phyloP scores from a whole-genome alignment of 352 stramenopile species.

The Thalassiosira livingstoniorum region DNA sequence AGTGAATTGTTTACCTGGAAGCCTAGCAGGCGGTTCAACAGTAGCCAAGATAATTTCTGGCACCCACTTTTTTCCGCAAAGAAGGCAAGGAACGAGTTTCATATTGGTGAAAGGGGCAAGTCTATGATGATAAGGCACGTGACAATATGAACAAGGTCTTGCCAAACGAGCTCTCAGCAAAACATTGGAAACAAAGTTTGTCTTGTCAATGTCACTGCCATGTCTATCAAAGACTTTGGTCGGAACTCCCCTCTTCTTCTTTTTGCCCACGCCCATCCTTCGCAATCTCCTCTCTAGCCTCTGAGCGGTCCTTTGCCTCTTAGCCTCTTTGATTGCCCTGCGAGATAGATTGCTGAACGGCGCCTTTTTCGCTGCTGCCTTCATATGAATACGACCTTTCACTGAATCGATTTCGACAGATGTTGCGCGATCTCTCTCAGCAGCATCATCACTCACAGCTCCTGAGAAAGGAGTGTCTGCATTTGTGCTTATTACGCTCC shows the following conservation, averaged over 20 bases:
- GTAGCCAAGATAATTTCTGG: slow-evolving; percentile 91
- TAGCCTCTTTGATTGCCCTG: slow-evolving; percentile 52
- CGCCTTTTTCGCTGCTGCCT: slow-evolving; percentile 26
- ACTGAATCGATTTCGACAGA: slow-evolving; percentile 32
- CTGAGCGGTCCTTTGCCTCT: slow-evolving; percentile 55
- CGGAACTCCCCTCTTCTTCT: slow-evolving; percentile 35
- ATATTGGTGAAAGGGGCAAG: slow-evolving; percentile 96
- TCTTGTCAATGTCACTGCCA: slow-evolving; percentile 56
- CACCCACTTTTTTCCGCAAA: slow-evolving; percentile 98
- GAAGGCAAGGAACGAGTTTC: slow-evolving; percentile 95
- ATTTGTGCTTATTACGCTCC: slow-evolving; percentile 55
- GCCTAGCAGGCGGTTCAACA: slow-evolving; percentile 86
- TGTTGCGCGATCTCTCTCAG: slow-evolving; percentile 16
- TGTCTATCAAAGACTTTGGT: slow-evolving; percentile 15
- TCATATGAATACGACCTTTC: slow-evolving; percentile 35
- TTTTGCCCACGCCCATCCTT: slow-evolving; percentile 52
- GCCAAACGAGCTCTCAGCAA: slow-evolving; percentile 72
- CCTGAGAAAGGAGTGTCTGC: slow-evolving; percentile 46
- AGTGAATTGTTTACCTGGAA: slow-evolving; percentile 72
- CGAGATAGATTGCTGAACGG: slow-evolving; percentile 52
- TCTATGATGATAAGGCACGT: slow-evolving; percentile 96
- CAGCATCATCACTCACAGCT: slow-evolving; percentile 58
- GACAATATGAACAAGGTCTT: slow-evolving; percentile 92
- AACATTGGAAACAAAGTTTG: slow-evolving; percentile 57
- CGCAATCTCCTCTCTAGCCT: slow-evolving; percentile 53